Evolutionary conservation across 2,329 filamentous ascomycete species (phyloP).

Genomic region (Cladophialophora immunda): DNA sequence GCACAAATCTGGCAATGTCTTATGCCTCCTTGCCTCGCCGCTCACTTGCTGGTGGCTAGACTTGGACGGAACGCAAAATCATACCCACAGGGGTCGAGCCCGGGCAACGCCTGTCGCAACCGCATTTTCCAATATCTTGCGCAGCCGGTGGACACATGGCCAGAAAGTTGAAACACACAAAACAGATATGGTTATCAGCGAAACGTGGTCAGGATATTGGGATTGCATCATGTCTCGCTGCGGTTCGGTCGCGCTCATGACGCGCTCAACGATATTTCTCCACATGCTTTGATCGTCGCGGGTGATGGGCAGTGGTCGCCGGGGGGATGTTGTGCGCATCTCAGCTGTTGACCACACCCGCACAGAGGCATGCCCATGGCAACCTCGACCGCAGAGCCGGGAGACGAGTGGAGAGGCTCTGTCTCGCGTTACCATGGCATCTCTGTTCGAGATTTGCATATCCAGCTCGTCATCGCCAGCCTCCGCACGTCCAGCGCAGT

Average conservation of each 20-base stretch:
- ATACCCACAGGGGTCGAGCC: background rate
- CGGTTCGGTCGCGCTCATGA: background rate
- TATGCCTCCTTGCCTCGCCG: conserved; percentile 11
- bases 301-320: background rate
- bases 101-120: background rate
- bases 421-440: background rate
- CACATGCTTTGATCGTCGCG: background rate
- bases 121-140: background rate
- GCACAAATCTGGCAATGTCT: conserved; percentile 8
- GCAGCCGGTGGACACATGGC: background rate
- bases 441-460: background rate
- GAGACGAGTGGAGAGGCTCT: background rate
- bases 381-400: background rate
- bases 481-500: background rate
- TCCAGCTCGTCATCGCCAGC: too few relatives aligned
- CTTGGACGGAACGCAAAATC: background rate
- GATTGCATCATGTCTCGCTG: background rate
- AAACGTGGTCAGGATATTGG: background rate
- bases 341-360: background rate
- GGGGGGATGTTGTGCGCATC: background rate
- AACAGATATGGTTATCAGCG: background rate
- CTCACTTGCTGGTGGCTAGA: background rate
- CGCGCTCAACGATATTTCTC: background rate
- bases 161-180: background rate
- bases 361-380: background rate